Percentiles rank a stretch among this genome's conserved stretches.
These are phyloP conservation scores for Paecilomyces sp. DNA, from an alignment of 2,329 filamentous ascomycete species.

Conservation along the genomic window DNA sequence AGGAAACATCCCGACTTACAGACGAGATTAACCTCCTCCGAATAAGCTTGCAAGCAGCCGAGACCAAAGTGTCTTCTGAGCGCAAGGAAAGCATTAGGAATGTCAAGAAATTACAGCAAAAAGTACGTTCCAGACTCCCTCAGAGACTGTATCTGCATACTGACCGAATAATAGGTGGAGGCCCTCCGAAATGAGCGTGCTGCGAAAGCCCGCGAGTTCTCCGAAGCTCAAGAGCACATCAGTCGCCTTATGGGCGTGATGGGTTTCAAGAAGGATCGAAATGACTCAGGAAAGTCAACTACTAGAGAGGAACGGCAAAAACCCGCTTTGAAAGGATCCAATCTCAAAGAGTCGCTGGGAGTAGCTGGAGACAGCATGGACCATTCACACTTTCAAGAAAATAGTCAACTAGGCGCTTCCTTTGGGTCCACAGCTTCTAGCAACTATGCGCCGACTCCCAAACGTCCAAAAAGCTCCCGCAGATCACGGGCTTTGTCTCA, in stretches of 20 bases:
- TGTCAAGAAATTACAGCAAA: conserved; percentile 25
- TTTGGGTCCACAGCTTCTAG: conserved; percentile 6
- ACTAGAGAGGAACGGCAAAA: conserved; percentile 12
- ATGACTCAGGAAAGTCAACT: conserved; percentile 6
- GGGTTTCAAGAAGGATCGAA: conserved; percentile 22
- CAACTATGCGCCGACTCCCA: conserved; percentile 16
- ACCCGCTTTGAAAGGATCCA: neutral
- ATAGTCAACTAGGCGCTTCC: conserved; percentile 9
- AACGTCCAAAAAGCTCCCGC: conserved; percentile 18
- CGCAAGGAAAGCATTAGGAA: conserved; percentile 22
- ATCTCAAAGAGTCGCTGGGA: neutral
- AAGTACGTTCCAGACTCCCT: conserved; percentile 14
- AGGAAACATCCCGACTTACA: conserved; percentile 16
- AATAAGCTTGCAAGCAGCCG: conserved; percentile 15
- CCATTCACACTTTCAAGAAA: neutral
- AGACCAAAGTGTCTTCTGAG: conserved; percentile 17
- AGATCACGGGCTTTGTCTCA: conserved; percentile 8
- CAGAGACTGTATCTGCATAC: neutral
- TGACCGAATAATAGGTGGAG: conserved; percentile 19
- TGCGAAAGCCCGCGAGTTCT: conserved; percentile 31
- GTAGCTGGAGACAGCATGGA: neutral
- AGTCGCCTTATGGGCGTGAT: conserved; percentile 31
- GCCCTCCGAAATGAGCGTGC: conserved; percentile 26
- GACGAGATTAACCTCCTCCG: conserved; percentile 20
- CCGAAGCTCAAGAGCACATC: conserved; percentile 33